These are phyloP conservation scores for Westerdykella aurantiaca DNA, from an alignment of 2,329 filamentous ascomycete species.

Conservation along the genomic window DNA sequence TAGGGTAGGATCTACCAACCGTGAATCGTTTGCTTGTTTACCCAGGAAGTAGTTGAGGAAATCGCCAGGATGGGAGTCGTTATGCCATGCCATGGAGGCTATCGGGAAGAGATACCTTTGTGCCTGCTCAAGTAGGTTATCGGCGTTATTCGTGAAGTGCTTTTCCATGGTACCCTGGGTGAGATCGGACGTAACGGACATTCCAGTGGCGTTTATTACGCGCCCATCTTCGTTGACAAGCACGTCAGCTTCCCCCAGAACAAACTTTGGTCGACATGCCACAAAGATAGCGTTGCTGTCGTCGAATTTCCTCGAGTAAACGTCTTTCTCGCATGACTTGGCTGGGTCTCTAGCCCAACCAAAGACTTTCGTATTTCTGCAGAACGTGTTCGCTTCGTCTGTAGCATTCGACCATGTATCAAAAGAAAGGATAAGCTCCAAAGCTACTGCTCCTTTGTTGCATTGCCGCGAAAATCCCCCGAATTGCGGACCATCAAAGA, in stretches of 20 bases:
- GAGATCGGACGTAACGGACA: not conserved
- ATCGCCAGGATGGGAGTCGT: slow-evolving; percentile 41
- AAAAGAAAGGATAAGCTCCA: no score
- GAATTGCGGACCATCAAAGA: no score
- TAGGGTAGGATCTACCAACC: slow-evolving; percentile 33
- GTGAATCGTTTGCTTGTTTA: slow-evolving; percentile 20
- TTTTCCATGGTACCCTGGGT: not conserved
- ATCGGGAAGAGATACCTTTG: not conserved
- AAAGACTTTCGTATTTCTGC: not conserved
- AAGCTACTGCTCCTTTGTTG: no score
- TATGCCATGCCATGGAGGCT: slow-evolving; percentile 40
- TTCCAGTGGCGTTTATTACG: not conserved
- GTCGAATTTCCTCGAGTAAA: not conserved
- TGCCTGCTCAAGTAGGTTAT: not conserved
- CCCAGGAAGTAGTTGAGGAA: slow-evolving; percentile 47
- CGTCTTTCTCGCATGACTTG: no score
- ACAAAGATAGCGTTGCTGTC: slow-evolving; percentile 22
- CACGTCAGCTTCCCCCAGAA: slow-evolving; percentile 31
- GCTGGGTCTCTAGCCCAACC: not conserved
- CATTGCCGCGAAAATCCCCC: no score
- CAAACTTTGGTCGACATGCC: slow-evolving; percentile 33
- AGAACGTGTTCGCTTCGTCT: not conserved
- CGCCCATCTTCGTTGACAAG: slow-evolving; percentile 29
- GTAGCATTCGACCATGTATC: not conserved
- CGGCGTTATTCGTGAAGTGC: not conserved